A percentile compares a stretch with the other conserved stretches of the same genome.
Conservation (phyloP, 116 monocot species). For the Dioscorea cayenensis region DNA sequence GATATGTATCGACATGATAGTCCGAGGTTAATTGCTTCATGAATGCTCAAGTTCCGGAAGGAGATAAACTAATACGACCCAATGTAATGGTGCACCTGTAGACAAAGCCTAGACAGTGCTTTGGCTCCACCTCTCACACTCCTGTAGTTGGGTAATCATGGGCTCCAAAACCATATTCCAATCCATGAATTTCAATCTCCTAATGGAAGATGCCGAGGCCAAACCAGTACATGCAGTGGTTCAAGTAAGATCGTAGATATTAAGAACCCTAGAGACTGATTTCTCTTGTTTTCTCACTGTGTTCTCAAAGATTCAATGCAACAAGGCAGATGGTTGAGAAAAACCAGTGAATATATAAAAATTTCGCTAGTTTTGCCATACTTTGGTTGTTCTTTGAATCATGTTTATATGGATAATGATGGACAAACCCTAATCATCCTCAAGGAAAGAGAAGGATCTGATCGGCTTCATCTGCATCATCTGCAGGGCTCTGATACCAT, state of each 20-base stretch:
- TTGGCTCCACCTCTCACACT: conserved; percentile 93
- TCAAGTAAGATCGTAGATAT: conserved; percentile 93
- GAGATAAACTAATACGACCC: conserved; percentile 38
- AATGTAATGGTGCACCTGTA: conserved; percentile 67
- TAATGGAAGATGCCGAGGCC: conserved; percentile 89
- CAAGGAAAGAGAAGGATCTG: too few species aligned
- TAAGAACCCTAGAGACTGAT: conserved; percentile 24
- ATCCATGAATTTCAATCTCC: conserved; percentile 82
- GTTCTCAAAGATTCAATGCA: not conserved
- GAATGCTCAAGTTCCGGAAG: conserved; percentile 47
- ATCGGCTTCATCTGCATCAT: too few species aligned
- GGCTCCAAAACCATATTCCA: conserved; percentile 93
- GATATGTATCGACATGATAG: conserved; percentile 89
- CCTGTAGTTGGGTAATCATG: conserved; percentile 84
- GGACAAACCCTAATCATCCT: not conserved
- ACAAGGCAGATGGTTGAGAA: not conserved
- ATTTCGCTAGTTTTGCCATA: not conserved
- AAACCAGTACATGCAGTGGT: conserved; percentile 70
- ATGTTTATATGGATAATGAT: conserved; percentile 14
- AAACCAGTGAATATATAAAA: too few species aligned
- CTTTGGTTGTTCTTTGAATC: not conserved
- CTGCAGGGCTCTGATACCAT: too few species aligned
- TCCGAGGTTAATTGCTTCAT: conserved; percentile 52
- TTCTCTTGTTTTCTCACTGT: not conserved
- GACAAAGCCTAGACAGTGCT: conserved; percentile 69